These are phyloP conservation scores for Herpotrichia juniperi DNA, from an alignment of 2,329 filamentous ascomycete species.

Conservation along the genomic window DNA sequence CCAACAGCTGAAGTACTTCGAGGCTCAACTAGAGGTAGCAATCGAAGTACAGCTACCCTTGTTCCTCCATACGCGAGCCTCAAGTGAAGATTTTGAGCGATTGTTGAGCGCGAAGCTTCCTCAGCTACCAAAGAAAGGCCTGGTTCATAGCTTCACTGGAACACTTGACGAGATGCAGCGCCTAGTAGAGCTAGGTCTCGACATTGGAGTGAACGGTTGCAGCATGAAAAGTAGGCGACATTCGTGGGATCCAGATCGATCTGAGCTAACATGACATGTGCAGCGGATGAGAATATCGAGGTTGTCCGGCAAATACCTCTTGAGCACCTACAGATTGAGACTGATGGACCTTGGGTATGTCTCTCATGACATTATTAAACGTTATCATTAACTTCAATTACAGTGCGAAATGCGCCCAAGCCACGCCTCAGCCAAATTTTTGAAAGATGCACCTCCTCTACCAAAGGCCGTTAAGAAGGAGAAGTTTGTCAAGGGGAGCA, in stretches of 20 bases:
- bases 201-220: conserved; percentile 96
- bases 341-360: conserved; percentile 83
- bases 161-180: conserved; percentile 83
- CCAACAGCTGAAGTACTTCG: conserved; percentile 84
- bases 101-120: conserved; percentile 70
- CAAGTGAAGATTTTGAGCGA: conserved; percentile 80
- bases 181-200: conserved; percentile 78
- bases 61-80: conserved; percentile 90
- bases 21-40: conserved; percentile 79
- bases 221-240: conserved; percentile 75
- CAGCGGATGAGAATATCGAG: conserved; percentile 71
- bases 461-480: conserved; percentile 94
- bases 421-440: conserved; percentile 81
- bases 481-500: conserved; percentile 83
- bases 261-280: conserved; percentile 5
- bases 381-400: neutral
- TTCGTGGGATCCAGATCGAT: neutral
- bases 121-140: conserved; percentile 72
- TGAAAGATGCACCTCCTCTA: conserved; percentile 70
- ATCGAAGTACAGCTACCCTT: conserved; percentile 79
- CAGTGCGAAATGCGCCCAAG: conserved; percentile 88
- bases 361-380: too few species aligned
- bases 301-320: conserved; percentile 82
- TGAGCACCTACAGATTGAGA: conserved; percentile 88
- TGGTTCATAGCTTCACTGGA: conserved; percentile 96